Conservation (phyloP, 2,329 filamentous ascomycete species). For the Verticillium nonalfalfae region DNA sequence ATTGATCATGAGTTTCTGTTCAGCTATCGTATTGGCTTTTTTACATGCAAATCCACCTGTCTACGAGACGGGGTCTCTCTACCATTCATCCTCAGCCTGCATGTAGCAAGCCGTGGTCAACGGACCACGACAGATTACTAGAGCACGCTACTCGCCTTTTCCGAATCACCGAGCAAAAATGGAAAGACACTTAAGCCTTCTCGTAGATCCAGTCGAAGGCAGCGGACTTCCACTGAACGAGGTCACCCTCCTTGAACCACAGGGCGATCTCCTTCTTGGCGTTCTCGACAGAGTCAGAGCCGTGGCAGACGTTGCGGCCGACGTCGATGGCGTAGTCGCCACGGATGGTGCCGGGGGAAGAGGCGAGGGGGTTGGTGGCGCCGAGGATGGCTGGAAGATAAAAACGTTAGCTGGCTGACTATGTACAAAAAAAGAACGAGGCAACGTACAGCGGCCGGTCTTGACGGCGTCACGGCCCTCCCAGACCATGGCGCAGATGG, state of each 20-base stretch:
- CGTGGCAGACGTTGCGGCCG: constrained; percentile 99
- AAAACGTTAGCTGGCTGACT: constrained; percentile 12
- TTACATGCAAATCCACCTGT: constrained; percentile 5
- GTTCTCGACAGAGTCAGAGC: constrained; percentile 96
- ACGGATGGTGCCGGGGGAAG: constrained; percentile 95
- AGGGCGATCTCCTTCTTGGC: constrained; percentile 99
- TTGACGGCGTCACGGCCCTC: constrained; percentile 98
- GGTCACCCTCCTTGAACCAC: constrained; percentile 90
- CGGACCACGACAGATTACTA: neutral
- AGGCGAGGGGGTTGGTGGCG: constrained; percentile 97
- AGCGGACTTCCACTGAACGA: constrained; percentile 77
- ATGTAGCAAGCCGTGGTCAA: neutral
- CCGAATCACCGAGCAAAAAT: neutral
- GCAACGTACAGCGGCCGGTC: constrained; percentile 77
- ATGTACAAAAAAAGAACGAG: neutral
- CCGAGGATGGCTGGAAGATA: constrained; percentile 69
- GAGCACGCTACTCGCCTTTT: neutral
- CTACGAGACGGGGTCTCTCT: constrained; percentile 3
- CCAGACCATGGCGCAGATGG: constrained; percentile 99
- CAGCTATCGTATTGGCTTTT: neutral
- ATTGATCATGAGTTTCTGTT: neutral
- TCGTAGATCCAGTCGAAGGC: constrained; percentile 96
- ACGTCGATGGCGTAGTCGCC: constrained; percentile 76
- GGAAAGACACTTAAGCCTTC: constrained; percentile 50
- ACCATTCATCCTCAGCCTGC: neutral